These are phyloP conservation scores for Dicorynia guianensis DNA, from an alignment of 306 rosid genomes.

Conservation along the genomic window DNA sequence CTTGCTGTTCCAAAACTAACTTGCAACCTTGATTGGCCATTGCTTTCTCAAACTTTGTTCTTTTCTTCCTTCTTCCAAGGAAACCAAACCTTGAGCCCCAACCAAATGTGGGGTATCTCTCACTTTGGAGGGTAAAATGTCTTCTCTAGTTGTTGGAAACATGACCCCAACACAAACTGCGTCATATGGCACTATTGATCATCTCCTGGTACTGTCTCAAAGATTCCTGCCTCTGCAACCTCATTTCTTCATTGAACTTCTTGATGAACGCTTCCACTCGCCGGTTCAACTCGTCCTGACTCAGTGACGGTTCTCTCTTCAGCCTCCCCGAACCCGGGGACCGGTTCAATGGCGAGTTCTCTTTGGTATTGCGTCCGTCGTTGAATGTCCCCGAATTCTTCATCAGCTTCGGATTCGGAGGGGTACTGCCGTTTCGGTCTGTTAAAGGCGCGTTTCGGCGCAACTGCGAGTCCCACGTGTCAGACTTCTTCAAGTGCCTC, in stretches of 20 bases:
- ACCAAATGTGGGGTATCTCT: too few species aligned
- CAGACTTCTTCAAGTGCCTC: constrained; percentile 82
- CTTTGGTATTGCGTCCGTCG: constrained; percentile 31
- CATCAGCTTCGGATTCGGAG: constrained; percentile 46
- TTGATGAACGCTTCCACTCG: constrained; percentile 95
- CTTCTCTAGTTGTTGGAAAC: too few species aligned
- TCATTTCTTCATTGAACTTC: constrained; percentile 90
- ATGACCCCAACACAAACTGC: too few species aligned
- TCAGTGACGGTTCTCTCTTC: constrained; percentile 76
- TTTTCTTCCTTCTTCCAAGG: too few species aligned
- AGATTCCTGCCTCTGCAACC: constrained; percentile 93
- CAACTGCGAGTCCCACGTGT: constrained; percentile 73
- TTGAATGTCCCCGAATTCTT: constrained; percentile 72
- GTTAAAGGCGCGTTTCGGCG: constrained; percentile 44
- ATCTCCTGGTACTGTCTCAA: constrained; percentile 75
- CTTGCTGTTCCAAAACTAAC: too few species aligned
- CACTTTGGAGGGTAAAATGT: too few species aligned
- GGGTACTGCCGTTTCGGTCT: constrained; percentile 49
- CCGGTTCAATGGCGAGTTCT: constrained; percentile 42
- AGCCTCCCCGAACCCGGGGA: constrained; percentile 52
- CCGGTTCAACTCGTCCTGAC: constrained; percentile 94
- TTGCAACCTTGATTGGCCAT: too few species aligned
- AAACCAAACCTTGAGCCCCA: too few species aligned
- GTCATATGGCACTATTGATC: constrained; percentile 38
- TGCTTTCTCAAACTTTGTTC: too few species aligned